Evolutionary conservation across 192 early-diverging fungal genomes (phyloP).

Genomic region (Coemansia sp.): DNA sequence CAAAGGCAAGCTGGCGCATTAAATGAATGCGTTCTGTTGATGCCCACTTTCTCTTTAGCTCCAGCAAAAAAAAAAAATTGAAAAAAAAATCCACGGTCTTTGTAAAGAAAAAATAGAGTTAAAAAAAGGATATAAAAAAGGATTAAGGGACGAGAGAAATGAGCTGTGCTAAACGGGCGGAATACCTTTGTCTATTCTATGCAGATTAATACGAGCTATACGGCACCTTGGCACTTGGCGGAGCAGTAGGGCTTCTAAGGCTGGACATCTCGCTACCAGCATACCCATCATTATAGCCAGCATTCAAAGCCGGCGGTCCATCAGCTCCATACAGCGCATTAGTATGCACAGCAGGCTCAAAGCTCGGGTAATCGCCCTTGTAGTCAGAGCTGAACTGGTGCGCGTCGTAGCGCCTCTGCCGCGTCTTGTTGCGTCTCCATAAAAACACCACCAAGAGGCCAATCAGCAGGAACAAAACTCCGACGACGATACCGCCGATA

Average conservation of each 20-base stretch:
- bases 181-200: neutral
- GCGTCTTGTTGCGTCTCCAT: neutral
- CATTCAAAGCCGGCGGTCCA: neutral
- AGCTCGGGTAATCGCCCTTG: slow-evolving; percentile 1
- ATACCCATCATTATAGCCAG: neutral
- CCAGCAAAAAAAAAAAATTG: too few species aligned
- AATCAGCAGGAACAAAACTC: neutral
- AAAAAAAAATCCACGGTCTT: too few species aligned
- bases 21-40: too few species aligned
- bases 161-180: neutral
- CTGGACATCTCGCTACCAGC: neutral
- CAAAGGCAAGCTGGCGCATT: too few species aligned
- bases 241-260: neutral
- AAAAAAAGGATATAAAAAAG: too few species aligned
- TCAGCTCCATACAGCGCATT: neutral
- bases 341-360: neutral
- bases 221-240: slow-evolving; percentile 5
- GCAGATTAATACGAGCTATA: neutral
- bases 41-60: too few species aligned
- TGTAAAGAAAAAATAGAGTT: neutral
- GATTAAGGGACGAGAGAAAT: neutral
- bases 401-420: neutral
- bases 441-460: neutral
- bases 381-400: neutral
- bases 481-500: slow-evolving; percentile 8